A percentile compares a stretch with the other conserved stretches of the same genome.
Evolutionary conservation across 73 alveolate genomes (phyloP).

Genomic region (Uronychia setigera): DNA sequence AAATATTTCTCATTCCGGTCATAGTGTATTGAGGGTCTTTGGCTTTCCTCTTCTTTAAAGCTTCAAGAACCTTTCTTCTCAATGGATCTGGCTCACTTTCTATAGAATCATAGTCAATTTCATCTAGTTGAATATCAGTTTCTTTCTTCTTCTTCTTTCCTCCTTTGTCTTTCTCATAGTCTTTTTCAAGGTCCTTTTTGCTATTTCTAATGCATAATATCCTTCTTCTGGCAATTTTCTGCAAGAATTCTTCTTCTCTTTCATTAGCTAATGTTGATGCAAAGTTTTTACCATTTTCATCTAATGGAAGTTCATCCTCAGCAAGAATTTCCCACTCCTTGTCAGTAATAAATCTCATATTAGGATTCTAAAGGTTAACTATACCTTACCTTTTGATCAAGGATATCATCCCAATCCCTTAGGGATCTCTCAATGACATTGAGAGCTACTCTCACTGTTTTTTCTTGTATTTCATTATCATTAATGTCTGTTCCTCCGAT

Average conservation of each 20-base stretch:
- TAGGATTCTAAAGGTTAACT: conserved; percentile 33
- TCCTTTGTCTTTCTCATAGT: conserved; percentile 54
- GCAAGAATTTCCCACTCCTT: conserved; percentile 95
- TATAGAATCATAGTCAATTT: conserved; percentile 43
- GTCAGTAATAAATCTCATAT: conserved; percentile 54
- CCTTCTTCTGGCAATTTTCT: conserved; percentile 63
- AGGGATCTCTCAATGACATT: conserved; percentile 84
- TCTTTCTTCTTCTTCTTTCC: conserved; percentile 73
- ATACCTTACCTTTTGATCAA: conserved; percentile 59
- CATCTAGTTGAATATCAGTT: conserved; percentile 46
- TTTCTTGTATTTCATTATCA: conserved; percentile 9
- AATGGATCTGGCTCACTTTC: conserved; percentile 24
- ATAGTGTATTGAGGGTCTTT: conserved; percentile 86
- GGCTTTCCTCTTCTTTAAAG: conserved; percentile 70
- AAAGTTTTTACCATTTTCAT: conserved; percentile 17
- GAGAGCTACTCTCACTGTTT: conserved; percentile 77
- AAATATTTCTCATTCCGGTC: conserved; percentile 91
- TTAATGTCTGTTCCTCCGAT: neutral
- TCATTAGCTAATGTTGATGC: conserved; percentile 66
- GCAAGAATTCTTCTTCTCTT: conserved; percentile 75
- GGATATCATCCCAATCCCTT: conserved; percentile 87
- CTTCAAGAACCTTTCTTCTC: conserved; percentile 55
- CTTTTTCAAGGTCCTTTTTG: conserved; percentile 33
- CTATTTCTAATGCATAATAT: conserved; percentile 24
- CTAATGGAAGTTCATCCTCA: conserved; percentile 75